These are phyloP conservation scores for Termitomyces sp. DNA, from an alignment of 768 basidiomycete species.

Conservation along the genomic window DNA sequence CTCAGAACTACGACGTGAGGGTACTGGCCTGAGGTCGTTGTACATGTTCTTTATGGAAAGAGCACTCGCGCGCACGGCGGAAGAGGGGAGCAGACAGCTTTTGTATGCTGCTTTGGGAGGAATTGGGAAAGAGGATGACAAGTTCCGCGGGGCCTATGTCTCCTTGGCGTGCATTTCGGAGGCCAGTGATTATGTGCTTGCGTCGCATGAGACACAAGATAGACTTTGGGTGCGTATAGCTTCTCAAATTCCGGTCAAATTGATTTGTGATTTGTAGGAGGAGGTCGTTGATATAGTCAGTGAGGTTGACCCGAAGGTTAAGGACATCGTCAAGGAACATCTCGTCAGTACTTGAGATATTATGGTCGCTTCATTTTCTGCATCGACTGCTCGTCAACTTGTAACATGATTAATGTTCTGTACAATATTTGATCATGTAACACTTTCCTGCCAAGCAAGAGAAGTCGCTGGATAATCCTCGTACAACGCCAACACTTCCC, in stretches of 20 bases:
- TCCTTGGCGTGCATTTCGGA: neutral
- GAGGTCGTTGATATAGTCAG: neutral
- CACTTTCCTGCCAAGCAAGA: too few species aligned
- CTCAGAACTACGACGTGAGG: constrained; percentile 26
- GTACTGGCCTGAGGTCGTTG: constrained; percentile 11
- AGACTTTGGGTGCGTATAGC: neutral
- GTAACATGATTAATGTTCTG: too few species aligned
- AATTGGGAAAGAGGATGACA: neutral
- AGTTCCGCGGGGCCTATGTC: constrained; percentile 9
- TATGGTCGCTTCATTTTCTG: too few species aligned
- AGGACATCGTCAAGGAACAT: neutral
- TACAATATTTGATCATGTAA: too few species aligned
- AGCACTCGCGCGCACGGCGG: constrained; percentile 21
- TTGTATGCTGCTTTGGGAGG: constrained; percentile 8
- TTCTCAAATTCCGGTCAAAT: neutral
- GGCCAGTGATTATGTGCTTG: constrained; percentile 3
- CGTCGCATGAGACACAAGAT: neutral
- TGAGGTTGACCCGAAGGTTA: neutral
- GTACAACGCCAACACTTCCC: too few species aligned
- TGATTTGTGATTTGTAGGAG: neutral
- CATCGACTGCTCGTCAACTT: too few species aligned
- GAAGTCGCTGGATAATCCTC: too few species aligned
- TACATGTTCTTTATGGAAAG: constrained; percentile 20
- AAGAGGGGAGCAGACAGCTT: constrained; percentile 10
- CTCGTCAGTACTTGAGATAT: neutral